These are phyloP conservation scores for Bisporella sp. DNA, from an alignment of 2,329 filamentous ascomycete genomes.

Conservation along the genomic window DNA sequence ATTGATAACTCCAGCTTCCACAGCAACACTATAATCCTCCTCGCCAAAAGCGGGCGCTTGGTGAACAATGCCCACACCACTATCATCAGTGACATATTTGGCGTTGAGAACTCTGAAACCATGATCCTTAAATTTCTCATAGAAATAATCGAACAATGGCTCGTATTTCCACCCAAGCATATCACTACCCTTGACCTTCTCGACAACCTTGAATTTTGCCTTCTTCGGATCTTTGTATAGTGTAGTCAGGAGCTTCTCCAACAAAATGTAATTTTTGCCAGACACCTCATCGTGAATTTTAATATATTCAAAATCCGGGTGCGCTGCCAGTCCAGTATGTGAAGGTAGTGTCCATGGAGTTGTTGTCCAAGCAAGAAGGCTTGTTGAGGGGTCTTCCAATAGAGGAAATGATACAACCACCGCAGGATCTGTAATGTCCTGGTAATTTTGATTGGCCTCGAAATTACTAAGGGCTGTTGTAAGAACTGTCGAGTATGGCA, in stretches of 20 bases:
- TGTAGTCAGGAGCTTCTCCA: conserved; percentile 73
- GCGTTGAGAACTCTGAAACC: conserved; percentile 78
- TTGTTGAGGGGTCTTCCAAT: conserved; percentile 66
- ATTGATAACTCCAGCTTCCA: conserved; percentile 69
- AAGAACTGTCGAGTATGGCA: conserved; percentile 90
- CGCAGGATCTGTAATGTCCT: conserved; percentile 85
- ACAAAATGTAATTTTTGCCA: conserved; percentile 75
- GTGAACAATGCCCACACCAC: conserved; percentile 90
- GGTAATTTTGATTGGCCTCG: conserved; percentile 91
- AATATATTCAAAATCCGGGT: conserved; percentile 80
- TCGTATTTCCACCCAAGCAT: conserved; percentile 68
- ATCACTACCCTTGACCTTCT: conserved; percentile 72
- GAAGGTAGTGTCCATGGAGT: conserved; percentile 72
- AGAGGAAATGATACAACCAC: conserved; percentile 85
- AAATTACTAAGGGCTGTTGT: conserved; percentile 90
- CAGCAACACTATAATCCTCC: conserved; percentile 84
- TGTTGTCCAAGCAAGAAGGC: conserved; percentile 50
- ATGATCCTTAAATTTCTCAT: conserved; percentile 74
- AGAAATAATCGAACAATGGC: conserved; percentile 82
- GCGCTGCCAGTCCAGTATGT: conserved; percentile 68
- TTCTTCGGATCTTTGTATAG: conserved; percentile 95
- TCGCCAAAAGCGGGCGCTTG: conserved; percentile 92
- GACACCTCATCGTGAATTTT: conserved; percentile 79
- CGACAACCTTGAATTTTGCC: conserved; percentile 78
- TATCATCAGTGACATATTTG: conserved; percentile 80